Conservation (phyloP, 768 basidiomycete genomes). For the Lyophyllum semitale region DNA sequence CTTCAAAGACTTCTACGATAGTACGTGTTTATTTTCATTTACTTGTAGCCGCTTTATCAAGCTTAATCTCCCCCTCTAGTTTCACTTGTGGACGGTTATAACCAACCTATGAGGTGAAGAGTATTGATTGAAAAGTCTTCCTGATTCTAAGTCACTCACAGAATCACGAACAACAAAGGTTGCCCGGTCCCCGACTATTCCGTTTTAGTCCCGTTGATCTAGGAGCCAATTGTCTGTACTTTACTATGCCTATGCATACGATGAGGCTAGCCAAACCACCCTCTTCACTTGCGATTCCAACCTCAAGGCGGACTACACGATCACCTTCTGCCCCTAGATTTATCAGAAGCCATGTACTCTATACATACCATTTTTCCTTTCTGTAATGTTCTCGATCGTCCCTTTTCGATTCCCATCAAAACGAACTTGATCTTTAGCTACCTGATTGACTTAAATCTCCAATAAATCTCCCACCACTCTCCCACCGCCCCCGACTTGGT, state of each 20-base stretch:
- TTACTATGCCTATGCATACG: too few species aligned
- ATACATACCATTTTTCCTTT: too few species aligned
- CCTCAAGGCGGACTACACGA: conserved; percentile 44
- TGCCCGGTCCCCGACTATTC: conserved; percentile 59
- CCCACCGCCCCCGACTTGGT: too few species aligned
- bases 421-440: too few species aligned
- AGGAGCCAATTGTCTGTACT: conserved; percentile 49
- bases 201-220: conserved; percentile 68
- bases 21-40: conserved; percentile 27
- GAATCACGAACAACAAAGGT: conserved; percentile 54
- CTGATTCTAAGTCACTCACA: background rate
- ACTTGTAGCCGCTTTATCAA: background rate
- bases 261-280: too few species aligned
- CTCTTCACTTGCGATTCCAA: conserved; percentile 51
- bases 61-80: conserved; percentile 34
- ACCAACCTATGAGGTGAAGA: conserved; percentile 49
- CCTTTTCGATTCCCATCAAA: too few species aligned
- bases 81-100: conserved; percentile 67
- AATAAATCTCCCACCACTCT: too few species aligned
- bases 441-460: too few species aligned
- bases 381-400: too few species aligned
- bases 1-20: conserved; percentile 58
- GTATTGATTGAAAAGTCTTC: background rate
- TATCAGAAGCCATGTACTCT: too few species aligned
- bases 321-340: conserved; percentile 54